phyloP scores from a whole-genome alignment of 345 rosid species.

The Salix purpurea region DNA sequence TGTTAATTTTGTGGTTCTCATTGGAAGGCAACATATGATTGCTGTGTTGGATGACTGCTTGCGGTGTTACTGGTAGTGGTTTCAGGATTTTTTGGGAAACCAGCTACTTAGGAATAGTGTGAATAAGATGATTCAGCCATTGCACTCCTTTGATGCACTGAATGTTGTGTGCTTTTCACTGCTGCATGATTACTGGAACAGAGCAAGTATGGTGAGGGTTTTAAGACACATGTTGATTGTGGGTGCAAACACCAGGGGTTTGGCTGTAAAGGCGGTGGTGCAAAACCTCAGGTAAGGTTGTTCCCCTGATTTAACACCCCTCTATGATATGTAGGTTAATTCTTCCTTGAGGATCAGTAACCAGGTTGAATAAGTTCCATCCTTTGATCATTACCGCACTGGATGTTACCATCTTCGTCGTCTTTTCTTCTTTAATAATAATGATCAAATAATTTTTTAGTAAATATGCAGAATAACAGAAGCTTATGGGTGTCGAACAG shows the following conservation, averaged over 20 bases:
- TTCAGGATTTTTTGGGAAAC: not conserved
- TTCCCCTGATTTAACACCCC: not conserved
- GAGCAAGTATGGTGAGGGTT: not conserved
- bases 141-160: not conserved
- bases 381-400: not conserved
- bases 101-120: not conserved
- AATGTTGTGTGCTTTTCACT: not conserved
- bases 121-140: not conserved
- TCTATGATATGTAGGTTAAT: not conserved
- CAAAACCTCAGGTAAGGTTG: not conserved
- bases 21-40: not conserved
- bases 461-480: not conserved
- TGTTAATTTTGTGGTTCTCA: not conserved
- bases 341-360: not conserved
- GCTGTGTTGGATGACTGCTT: not conserved
- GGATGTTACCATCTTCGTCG: not conserved
- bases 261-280: not conserved
- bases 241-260: not conserved
- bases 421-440: not conserved
- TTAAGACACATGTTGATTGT: not conserved
- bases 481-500: not conserved
- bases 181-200: not conserved
- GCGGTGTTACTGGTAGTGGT: not conserved
- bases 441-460: not conserved
- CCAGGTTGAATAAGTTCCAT: not conserved